A percentile compares a stretch with the other conserved stretches of the same genome.
Conservation (phyloP, 805 yeast species). For the Hanseniaspora guilliermondii region DNA sequence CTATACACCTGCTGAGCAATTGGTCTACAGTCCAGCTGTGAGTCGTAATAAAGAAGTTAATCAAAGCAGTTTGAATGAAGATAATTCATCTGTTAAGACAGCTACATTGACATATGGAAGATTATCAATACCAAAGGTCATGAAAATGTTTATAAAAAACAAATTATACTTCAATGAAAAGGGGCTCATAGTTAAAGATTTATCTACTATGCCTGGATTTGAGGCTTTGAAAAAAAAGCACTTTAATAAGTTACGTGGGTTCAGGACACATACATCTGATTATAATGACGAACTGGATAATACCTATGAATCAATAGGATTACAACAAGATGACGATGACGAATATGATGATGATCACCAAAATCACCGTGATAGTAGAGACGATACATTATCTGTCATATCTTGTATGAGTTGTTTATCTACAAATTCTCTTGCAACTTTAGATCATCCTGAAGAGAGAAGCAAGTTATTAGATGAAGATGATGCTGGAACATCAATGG, state of each 20-base stretch:
- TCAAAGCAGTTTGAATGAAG: background rate
- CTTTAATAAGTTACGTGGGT: background rate
- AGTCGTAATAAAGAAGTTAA: background rate
- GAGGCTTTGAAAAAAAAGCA: conserved; percentile 2
- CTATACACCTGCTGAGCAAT: background rate
- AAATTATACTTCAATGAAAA: conserved; percentile 10
- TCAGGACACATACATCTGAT: background rate
- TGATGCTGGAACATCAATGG: background rate
- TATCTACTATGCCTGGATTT: conserved; percentile 11
- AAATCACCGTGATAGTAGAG: conserved; percentile 2
- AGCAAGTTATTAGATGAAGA: background rate
- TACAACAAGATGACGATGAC: conserved; percentile 4
- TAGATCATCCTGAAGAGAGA: conserved; percentile 10
- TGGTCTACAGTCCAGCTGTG: background rate
- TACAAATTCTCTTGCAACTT: conserved; percentile 10
- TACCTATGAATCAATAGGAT: background rate
- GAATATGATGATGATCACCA: conserved; percentile 8
- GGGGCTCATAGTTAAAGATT: conserved; percentile 8
- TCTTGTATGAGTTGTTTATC: conserved; percentile 30
- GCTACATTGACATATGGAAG: conserved; percentile 2
- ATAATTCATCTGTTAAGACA: background rate
- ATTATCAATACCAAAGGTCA: conserved; percentile 4
- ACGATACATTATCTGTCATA: conserved; percentile 26
- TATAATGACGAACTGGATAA: background rate
- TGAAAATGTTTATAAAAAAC: conserved; percentile 12